Conservation (phyloP, 257 asterid species). For the Solanum pennellii region DNA sequence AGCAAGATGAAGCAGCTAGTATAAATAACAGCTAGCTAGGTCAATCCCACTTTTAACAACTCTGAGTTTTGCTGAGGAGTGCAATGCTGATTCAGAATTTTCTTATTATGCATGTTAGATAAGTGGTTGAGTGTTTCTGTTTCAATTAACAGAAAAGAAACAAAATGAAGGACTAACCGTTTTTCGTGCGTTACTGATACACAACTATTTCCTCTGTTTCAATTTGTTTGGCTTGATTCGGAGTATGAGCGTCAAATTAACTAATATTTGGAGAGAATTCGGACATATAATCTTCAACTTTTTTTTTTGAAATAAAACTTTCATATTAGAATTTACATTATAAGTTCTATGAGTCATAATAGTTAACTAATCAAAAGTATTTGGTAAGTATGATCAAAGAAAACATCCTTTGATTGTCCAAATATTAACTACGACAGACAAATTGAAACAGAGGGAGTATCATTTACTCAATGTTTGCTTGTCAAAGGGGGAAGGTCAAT, state of each 20-base stretch:
- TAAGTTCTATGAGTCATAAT: neutral
- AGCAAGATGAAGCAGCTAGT: neutral
- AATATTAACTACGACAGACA: neutral
- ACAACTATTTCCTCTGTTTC: neutral
- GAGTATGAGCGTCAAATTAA: neutral
- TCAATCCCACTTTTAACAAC: neutral
- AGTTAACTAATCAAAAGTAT: neutral
- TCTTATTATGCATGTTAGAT: neutral
- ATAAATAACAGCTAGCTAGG: neutral
- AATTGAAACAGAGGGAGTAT: neutral
- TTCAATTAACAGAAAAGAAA: neutral
- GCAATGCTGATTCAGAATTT: neutral
- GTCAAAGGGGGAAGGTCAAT: neutral
- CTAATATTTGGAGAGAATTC: neutral
- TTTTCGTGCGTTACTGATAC: neutral
- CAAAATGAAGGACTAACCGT: neutral
- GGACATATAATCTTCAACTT: neutral
- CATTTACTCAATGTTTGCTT: neutral
- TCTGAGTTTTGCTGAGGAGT: neutral
- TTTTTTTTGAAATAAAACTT: neutral
- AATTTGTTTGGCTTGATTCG: neutral
- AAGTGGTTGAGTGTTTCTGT: neutral
- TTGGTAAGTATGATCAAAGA: neutral
- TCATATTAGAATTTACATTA: neutral
- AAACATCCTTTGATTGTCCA: neutral